phyloP scores from a whole-genome alignment of 257 asterid genomes.

The Jacaranda mimosifolia region DNA sequence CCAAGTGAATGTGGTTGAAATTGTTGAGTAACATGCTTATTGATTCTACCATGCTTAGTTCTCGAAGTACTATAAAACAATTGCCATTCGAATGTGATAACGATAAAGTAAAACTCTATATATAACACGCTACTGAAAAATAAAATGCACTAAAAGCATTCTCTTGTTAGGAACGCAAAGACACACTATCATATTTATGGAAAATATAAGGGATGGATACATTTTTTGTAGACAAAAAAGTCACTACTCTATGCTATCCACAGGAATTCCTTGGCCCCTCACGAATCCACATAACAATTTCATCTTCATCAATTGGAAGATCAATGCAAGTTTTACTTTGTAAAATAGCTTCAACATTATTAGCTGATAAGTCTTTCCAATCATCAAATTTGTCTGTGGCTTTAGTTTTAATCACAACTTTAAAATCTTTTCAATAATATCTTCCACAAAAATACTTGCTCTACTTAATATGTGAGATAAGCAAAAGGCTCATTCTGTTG shows the following conservation, averaged over 20 bases:
- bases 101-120: too few species aligned
- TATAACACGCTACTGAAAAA: too few species aligned
- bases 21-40: neutral
- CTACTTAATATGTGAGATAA: constrained; percentile 30
- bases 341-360: neutral
- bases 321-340: neutral
- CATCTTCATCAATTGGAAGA: neutral
- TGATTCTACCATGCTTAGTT: neutral
- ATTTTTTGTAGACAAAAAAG: too few species aligned
- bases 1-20: too few species aligned
- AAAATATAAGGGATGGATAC: too few species aligned
- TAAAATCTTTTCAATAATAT: constrained; percentile 17
- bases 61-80: neutral
- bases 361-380: neutral
- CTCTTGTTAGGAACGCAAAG: too few species aligned
- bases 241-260: too few species aligned
- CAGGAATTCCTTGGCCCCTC: too few species aligned
- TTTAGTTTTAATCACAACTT: constrained; percentile 9
- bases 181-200: too few species aligned
- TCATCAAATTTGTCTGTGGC: neutral
- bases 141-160: too few species aligned
- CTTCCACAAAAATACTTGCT: constrained; percentile 28
- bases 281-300: too few species aligned
- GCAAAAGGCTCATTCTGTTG: constrained; percentile 25
- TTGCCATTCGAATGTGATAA: too few species aligned